phyloP scores from a whole-genome alignment of 352 stramenopile species.

The Phytophthora idaei region DNA sequence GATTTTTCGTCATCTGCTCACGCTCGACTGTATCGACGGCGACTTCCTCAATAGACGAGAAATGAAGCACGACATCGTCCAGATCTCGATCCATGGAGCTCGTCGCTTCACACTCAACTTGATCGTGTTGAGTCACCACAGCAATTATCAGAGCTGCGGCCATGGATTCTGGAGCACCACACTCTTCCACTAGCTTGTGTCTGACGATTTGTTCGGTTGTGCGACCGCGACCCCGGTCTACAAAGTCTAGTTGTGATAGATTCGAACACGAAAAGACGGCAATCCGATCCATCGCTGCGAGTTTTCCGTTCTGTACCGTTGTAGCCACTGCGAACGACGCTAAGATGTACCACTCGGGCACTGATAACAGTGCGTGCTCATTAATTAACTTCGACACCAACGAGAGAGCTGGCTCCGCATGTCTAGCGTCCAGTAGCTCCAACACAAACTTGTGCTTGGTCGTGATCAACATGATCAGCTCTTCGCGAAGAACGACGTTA shows the following conservation, averaged over 20 bases:
- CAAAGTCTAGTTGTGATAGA: slow-evolving; percentile 4
- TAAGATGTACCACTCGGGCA: slow-evolving; percentile 59
- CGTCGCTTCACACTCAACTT: slow-evolving; percentile 3
- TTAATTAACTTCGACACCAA: slow-evolving; percentile 60
- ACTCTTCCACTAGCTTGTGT: slow-evolving; percentile 28
- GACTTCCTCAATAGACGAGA: slow-evolving; percentile 12
- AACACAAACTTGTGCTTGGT: slow-evolving; percentile 50
- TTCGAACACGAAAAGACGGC: slow-evolving; percentile 1
- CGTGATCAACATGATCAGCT: slow-evolving; percentile 35
- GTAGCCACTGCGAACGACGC: slow-evolving; percentile 37
- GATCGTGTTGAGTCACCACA: slow-evolving; percentile 1
- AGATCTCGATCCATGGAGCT: slow-evolving; percentile 12
- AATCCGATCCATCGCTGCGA: slow-evolving; percentile 36
- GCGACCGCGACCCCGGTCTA: neutral
- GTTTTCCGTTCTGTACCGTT: slow-evolving; percentile 35
- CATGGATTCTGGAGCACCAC: slow-evolving; percentile 16
- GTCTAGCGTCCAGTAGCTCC: slow-evolving; percentile 34
- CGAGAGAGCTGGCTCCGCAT: slow-evolving; percentile 40
- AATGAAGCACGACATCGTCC: slow-evolving; percentile 19
- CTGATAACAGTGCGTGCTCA: slow-evolving; percentile 51
- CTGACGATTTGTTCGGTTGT: slow-evolving; percentile 15
- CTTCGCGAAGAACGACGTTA: slow-evolving; percentile 17
- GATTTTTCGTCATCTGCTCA: slow-evolving; percentile 3
- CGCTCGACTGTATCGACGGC: neutral
- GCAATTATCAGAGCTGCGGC: slow-evolving; percentile 15